A percentile compares a stretch with the other conserved stretches of the same genome.
Evolutionary conservation across 2,329 filamentous ascomycete species (phyloP).

Genomic region (Aurifilum marmelostoma): DNA sequence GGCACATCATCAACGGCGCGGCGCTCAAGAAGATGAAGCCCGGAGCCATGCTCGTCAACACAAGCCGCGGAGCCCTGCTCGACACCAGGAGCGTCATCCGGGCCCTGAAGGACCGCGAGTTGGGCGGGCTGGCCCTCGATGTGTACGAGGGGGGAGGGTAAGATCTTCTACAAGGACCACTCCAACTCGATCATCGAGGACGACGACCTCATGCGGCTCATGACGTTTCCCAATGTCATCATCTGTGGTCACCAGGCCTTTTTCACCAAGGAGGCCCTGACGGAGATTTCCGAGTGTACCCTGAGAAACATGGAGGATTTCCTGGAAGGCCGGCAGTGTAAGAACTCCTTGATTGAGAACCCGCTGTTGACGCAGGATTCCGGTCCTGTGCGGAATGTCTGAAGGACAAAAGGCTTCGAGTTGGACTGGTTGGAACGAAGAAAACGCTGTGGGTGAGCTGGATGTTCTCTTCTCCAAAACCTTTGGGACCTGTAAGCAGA

Average conservation of each 20-base stretch:
- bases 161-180: constrained; percentile 68
- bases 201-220: constrained; percentile 66
- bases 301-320: constrained; percentile 59
- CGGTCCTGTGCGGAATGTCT: constrained; percentile 25
- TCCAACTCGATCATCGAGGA: constrained; percentile 68
- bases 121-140: constrained; percentile 67
- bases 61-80: constrained; percentile 67
- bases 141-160: constrained; percentile 70
- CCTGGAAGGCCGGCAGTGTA: constrained; percentile 38
- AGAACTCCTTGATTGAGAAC: constrained; percentile 41
- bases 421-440: not conserved
- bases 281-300: constrained; percentile 65
- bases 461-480: not conserved
- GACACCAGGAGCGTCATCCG: constrained; percentile 62
- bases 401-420: too few relatives aligned
- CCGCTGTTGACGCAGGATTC: constrained; percentile 11
- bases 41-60: constrained; percentile 67
- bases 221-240: constrained; percentile 70
- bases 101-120: constrained; percentile 61
- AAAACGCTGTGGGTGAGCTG: not conserved
- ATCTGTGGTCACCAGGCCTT: constrained; percentile 72
- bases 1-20: constrained; percentile 61
- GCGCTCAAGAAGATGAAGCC: constrained; percentile 60
- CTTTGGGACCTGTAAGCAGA: not conserved
- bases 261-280: constrained; percentile 67